Conservation (phyloP, 257 asterid species). For the Fraxinus cuspidata region DNA sequence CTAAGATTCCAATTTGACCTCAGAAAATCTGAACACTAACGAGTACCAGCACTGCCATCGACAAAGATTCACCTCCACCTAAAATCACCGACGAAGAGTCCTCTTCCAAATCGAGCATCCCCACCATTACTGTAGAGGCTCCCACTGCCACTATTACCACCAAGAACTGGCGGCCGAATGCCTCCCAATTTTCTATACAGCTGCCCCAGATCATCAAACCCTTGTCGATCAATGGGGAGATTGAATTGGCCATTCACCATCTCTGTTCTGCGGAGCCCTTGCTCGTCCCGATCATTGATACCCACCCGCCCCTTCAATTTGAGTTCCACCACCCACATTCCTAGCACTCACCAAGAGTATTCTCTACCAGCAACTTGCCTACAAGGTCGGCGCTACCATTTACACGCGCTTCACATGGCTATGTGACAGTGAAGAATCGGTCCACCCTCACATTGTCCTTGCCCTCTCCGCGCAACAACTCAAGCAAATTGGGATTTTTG, state of each 20-base stretch:
- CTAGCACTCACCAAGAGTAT: slow-evolving; percentile 74
- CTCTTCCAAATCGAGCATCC: slow-evolving; percentile 1
- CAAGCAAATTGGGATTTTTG: slow-evolving; percentile 87
- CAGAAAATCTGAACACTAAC: slow-evolving; percentile 85
- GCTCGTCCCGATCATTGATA: slow-evolving; percentile 55
- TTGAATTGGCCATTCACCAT: slow-evolving; percentile 60
- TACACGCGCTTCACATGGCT: slow-evolving; percentile 75
- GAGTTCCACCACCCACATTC: slow-evolving; percentile 64
- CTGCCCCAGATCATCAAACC: slow-evolving; percentile 65
- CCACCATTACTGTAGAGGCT: slow-evolving; percentile 3
- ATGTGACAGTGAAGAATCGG: slow-evolving; percentile 68
- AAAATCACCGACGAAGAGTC: slow-evolving; percentile 19
- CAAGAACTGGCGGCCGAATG: slow-evolving; percentile 59
- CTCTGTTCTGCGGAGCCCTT: slow-evolving; percentile 67
- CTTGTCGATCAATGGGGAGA: slow-evolving; percentile 61
- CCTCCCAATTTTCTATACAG: slow-evolving; percentile 48
- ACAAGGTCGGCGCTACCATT: slow-evolving; percentile 74
- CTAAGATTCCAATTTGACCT: slow-evolving; percentile 94
- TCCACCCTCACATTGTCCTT: slow-evolving; percentile 67
- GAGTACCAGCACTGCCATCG: slow-evolving; percentile 26
- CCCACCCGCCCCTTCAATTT: slow-evolving; percentile 57
- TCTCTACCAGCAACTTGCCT: slow-evolving; percentile 83
- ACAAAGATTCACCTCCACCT: slow-evolving; percentile 25
- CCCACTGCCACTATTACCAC: slow-evolving; percentile 22
- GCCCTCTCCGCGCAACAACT: slow-evolving; percentile 71